A percentile compares a stretch with the other conserved stretches of the same genome.
These are phyloP conservation scores for Clausena lansium DNA, from an alignment of 345 rosid genomes.

Conservation along the genomic window DNA sequence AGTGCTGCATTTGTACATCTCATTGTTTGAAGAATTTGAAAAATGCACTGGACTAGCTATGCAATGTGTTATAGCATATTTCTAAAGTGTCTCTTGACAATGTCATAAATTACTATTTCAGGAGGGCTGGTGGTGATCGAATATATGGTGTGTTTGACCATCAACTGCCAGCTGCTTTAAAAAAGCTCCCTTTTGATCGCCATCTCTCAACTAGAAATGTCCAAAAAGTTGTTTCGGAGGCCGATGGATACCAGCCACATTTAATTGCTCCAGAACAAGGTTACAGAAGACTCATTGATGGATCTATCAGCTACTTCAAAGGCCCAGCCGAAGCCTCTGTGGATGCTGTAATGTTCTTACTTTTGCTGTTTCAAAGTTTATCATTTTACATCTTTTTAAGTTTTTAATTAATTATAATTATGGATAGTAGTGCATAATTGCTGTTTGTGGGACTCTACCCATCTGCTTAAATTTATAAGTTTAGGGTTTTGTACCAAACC, in stretches of 20 bases:
- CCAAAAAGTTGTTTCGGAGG: slow-evolving; percentile 94
- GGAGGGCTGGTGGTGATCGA: slow-evolving; percentile 98
- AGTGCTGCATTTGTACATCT: neutral
- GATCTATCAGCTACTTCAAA: slow-evolving; percentile 89
- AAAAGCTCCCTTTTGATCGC: slow-evolving; percentile 95
- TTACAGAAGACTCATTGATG: slow-evolving; percentile 97
- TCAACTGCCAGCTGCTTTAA: slow-evolving; percentile 97
- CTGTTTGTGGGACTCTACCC: neutral
- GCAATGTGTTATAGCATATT: neutral
- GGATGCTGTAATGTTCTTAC: slow-evolving; percentile 74
- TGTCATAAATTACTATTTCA: slow-evolving; percentile 34
- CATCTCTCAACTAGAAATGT: slow-evolving; percentile 94
- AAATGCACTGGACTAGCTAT: slow-evolving; percentile 1
- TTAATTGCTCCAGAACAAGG: slow-evolving; percentile 99
- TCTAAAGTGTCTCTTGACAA: neutral
- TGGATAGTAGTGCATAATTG: neutral
- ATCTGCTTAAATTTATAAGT: neutral
- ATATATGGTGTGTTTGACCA: slow-evolving; percentile 97
- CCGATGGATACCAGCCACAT: slow-evolving; percentile 99
- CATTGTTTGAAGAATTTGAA: neutral
- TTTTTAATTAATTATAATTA: no score
- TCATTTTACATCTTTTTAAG: neutral
- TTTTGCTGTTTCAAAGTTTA: neutral
- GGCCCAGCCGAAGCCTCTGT: slow-evolving; percentile 99
- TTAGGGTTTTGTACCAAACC: neutral